Conservation (phyloP, 1,284 basidiomycete genomes). For the Boletellus sp. region DNA sequence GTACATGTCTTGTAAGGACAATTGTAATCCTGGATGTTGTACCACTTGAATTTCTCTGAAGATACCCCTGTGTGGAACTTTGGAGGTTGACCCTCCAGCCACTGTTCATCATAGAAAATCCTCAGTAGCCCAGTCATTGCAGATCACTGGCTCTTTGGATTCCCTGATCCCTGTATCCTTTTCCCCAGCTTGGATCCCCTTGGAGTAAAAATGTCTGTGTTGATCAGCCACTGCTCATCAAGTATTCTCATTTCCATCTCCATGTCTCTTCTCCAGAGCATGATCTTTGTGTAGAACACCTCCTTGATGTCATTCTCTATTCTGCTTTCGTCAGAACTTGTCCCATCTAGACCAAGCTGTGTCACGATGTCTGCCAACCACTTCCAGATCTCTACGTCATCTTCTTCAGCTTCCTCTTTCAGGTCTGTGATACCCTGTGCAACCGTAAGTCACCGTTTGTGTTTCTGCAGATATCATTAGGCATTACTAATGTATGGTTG, state of each 20-base stretch:
- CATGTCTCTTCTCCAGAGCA: background rate
- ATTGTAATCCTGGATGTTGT: background rate
- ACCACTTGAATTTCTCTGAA: background rate
- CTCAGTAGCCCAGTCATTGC: background rate
- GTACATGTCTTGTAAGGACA: background rate
- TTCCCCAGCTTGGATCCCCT: background rate
- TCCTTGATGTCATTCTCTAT: background rate
- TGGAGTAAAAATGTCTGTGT: background rate
- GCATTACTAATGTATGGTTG: background rate
- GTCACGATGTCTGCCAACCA: background rate
- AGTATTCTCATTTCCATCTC: background rate
- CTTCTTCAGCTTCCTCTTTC: background rate
- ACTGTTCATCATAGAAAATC: background rate
- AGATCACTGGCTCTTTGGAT: background rate
- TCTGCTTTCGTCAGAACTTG: background rate
- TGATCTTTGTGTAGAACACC: background rate
- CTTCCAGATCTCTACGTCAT: background rate
- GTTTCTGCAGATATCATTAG: background rate
- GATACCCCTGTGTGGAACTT: background rate
- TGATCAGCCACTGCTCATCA: background rate
- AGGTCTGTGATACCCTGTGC: background rate
- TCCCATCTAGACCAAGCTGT: background rate
- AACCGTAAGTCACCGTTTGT: background rate
- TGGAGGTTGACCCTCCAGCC: background rate
- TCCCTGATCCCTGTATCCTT: background rate